Percentiles rank a stretch among this genome's conserved stretches.
phyloP scores from a whole-genome alignment of 2,329 filamentous ascomycete genomes.

The Trichoderma sp. region DNA sequence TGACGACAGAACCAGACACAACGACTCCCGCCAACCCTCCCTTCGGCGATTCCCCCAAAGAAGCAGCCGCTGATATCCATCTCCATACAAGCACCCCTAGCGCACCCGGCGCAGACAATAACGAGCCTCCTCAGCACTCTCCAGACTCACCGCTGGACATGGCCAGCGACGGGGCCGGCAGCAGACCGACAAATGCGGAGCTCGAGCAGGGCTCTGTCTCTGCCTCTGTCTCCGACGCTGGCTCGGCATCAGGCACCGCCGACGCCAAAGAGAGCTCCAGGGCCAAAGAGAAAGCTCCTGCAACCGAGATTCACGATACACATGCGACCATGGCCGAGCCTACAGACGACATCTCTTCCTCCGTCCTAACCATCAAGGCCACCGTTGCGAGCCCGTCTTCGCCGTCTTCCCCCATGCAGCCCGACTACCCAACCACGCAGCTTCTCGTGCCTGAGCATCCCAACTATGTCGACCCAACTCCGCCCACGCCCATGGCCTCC shows the following conservation, averaged over 20 bases:
- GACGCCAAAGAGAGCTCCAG: background rate
- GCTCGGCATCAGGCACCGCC: background rate
- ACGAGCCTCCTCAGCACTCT: background rate
- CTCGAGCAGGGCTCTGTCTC: constrained; percentile 1
- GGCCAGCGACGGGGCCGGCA: constrained; percentile 13
- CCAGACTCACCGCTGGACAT: background rate
- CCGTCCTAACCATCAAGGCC: constrained; percentile 53
- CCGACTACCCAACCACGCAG: constrained; percentile 35
- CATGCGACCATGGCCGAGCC: background rate
- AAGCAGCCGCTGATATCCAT: background rate
- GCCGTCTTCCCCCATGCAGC: constrained; percentile 34
- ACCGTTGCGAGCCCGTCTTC: constrained; percentile 34
- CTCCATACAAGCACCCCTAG: background rate
- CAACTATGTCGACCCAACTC: constrained; percentile 59
- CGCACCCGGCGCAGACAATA: background rate
- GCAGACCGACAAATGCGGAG: constrained; percentile 12
- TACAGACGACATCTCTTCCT: constrained; percentile 43
- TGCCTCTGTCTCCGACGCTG: background rate
- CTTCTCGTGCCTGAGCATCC: constrained; percentile 51
- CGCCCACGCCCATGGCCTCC: constrained; percentile 56
- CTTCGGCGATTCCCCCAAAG: background rate
- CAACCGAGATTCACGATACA: background rate
- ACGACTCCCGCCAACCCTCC: background rate
- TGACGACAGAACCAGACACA: background rate
- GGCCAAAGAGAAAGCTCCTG: background rate